Base-by-base conservation (phyloP, 1,284 basidiomycete genomes). In the Puccinia sorghi region DNA sequence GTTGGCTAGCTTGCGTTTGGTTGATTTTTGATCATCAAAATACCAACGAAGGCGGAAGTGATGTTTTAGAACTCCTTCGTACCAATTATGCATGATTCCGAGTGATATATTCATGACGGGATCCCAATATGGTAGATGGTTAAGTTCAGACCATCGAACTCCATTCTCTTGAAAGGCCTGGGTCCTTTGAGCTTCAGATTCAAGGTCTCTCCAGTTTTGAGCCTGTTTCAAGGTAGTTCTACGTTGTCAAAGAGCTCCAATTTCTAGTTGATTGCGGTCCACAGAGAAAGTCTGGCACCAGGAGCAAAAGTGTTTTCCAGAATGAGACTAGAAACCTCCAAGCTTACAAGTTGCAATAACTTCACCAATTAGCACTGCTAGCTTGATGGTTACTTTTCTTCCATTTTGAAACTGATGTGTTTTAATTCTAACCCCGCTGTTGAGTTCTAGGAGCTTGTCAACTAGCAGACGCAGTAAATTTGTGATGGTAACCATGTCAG, bases 211-310 rank as follows among this genome's bases (percentile, higher is more conserved):
- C 48, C 43, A 32, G 3, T 4, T 9, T 32, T 25, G 9, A 3
- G 41, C 9, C 6, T 11, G 3, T 25, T 12, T 25, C 22, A 37
- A 39, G 22, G 59, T 39, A 11, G 32, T 5, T 17, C 22, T 2
- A 15, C 5, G n/a, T 6, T 37, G 11, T 25, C 15, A 13, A 37
- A n/a, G 32, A 6, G 11, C 27, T 39, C 59, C 59, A n/a, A 63
- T 39, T n/a, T 72, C 37, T 17, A 59, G 32, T 13, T 72, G 20
- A 22, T 22, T 27, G 17, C 32, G n/a, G 17, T 13, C 9, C 15
- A 72, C 37, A 37, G n/a, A n/a, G n/a, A n/a, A n/a, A n/a, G n/a
- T n/a, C n/a, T 72, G 22, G n/a, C 66, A 69, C 41, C 43, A 69
- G 1, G 43, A 69, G 66, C 66, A 69, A 52, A 20, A 20, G 15